Evolutionary conservation across 2,329 filamentous ascomycete species (phyloP).

Genomic region (Botrytis galanthina): DNA sequence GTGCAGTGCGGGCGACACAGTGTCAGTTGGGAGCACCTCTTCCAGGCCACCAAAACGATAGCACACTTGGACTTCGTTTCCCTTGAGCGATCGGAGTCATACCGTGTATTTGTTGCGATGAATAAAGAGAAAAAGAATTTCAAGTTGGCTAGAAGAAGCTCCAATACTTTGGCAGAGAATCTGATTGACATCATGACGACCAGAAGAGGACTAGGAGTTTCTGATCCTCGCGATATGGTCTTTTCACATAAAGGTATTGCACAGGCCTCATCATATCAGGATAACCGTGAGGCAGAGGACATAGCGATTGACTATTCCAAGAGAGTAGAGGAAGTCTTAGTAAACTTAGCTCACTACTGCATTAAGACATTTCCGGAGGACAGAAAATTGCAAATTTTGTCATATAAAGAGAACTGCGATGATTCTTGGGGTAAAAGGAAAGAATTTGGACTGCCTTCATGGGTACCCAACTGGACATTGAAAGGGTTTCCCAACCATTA

Average conservation of each 20-base stretch:
- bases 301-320: too few relatives aligned
- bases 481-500: background rate
- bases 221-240: background rate
- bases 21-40: background rate
- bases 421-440: background rate
- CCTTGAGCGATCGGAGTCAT: fast-evolving
- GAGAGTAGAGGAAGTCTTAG: too few relatives aligned
- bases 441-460: background rate
- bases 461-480: background rate
- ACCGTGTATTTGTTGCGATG: background rate
- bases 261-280: too few relatives aligned
- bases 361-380: too few relatives aligned
- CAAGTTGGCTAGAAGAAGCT: background rate
- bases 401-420: background rate
- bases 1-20: background rate
- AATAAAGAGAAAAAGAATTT: too few relatives aligned
- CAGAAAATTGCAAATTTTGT: background rate
- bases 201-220: background rate
- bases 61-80: fast-evolving
- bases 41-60: too few relatives aligned
- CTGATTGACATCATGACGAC: fast-evolving
- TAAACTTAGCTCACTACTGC: too few relatives aligned
- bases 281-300: too few relatives aligned
- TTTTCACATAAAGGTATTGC: background rate
- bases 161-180: too few relatives aligned